Base-by-base conservation (phyloP, 345 rosid genomes). In the Odontarrhena argentea region DNA sequence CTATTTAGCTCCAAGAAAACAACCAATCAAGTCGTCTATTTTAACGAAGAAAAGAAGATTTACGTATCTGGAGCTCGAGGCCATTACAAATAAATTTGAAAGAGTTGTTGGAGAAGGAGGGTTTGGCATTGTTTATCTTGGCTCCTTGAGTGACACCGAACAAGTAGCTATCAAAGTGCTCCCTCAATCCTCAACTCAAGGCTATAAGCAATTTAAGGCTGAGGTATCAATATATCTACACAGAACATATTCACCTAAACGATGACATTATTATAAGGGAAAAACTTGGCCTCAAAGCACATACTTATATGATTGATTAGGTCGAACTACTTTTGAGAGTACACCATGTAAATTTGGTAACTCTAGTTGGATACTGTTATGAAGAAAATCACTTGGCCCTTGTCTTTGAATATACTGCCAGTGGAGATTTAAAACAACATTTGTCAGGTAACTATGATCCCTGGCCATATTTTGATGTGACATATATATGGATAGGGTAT, bases 91-190 rank as follows among this genome's bases (percentile, higher is more conserved):
- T 41, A 65, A 71, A 28, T 80, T 80, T 34, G 61, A 61, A 40
- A 68, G n/a, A 15, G 68, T 60, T 56, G 38, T 68, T 13, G 84
- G 81, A 3, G 70, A 77, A 60, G 81, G 80, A 50, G 75, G 69
- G 1, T 78, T 72, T 44, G 82, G 79, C 55, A 26, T 62, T 2
- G 79, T 75, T 30, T 75, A 64, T 62, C 78, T 52, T 24, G 84
- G 81, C 65, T 61, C 18, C 13, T 32, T 67, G 10, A 67, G 10
- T 53, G 76, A 37, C 18, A 30, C 51, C 6, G 28, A 52, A 37
- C 44, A 52, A 25, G 65, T 77, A 2, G 84, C 81, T 12, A 71
- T 80, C 1, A 77, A 77, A 65, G 44, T 74, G 49, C 55, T 81
- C 12, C 71, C 77, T 41, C 63, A 63, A 4, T 44, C 80, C 44